Evolutionary conservation across 768 basidiomycete genomes (phyloP).

Genomic region (Termitomyces sp.): DNA sequence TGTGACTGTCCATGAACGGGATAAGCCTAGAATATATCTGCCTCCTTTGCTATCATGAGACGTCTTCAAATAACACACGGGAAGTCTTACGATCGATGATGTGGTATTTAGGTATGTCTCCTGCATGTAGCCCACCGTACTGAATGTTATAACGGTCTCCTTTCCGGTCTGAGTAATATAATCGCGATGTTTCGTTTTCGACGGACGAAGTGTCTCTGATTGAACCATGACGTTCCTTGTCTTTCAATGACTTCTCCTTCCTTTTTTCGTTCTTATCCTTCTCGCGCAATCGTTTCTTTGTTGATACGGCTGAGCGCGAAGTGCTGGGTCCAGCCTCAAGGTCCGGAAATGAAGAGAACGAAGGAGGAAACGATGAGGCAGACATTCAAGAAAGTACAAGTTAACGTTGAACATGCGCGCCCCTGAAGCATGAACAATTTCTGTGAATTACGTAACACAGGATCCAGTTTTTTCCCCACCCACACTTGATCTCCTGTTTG

Average conservation of each 20-base stretch:
- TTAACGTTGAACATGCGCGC: background rate
- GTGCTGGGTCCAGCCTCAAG: conserved; percentile 39
- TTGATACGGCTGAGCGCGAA: conserved; percentile 10
- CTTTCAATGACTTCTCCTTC: conserved; percentile 15
- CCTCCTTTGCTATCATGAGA: conserved; percentile 56
- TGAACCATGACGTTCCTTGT: conserved; percentile 23
- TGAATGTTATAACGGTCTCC: conserved; percentile 63
- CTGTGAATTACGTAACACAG: conserved; percentile 8
- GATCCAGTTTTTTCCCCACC: conserved; percentile 1
- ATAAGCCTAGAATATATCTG: conserved; percentile 59
- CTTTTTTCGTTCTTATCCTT: conserved; percentile 20
- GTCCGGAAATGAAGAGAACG: conserved; percentile 69
- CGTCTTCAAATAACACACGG: conserved; percentile 17
- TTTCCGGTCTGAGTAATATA: conserved; percentile 61
- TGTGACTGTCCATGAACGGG: conserved; percentile 40
- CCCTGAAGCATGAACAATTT: background rate
- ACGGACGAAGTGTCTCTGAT: conserved; percentile 18
- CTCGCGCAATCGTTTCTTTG: conserved; percentile 15
- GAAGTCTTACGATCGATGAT: conserved; percentile 48
- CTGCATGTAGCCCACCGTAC: conserved; percentile 59
- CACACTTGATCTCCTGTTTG: background rate
- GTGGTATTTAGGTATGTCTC: conserved; percentile 64
- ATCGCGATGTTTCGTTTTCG: conserved; percentile 18
- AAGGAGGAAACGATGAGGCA: conserved; percentile 54
- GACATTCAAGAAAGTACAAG: conserved; percentile 33